phyloP scores from a whole-genome alignment of 208 protist species.

The Endotrypanum monterogeii region DNA sequence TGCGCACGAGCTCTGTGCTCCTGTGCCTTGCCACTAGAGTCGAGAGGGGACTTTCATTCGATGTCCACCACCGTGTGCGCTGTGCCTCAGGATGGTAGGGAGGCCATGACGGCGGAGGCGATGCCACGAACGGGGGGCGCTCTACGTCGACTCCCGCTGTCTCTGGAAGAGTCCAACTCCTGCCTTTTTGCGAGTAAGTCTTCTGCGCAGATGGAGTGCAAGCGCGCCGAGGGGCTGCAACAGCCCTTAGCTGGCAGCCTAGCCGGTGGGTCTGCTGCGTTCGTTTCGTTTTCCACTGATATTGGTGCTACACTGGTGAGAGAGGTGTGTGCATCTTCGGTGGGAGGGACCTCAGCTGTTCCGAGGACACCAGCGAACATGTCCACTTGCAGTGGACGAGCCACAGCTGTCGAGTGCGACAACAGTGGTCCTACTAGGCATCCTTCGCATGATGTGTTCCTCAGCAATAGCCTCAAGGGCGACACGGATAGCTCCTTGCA shows the following conservation, averaged over 20 bases:
- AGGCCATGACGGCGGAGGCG: background rate
- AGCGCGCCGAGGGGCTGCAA: background rate
- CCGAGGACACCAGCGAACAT: background rate
- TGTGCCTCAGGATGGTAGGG: background rate
- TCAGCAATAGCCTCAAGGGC: background rate
- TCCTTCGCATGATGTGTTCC: background rate
- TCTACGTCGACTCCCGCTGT: background rate
- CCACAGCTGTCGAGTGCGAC: background rate
- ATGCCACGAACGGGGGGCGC: background rate
- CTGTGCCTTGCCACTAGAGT: background rate
- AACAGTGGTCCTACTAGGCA: background rate
- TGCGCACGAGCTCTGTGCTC: background rate
- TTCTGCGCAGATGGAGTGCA: background rate
- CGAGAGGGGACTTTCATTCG: background rate
- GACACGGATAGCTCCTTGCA: background rate
- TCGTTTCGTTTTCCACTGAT: background rate
- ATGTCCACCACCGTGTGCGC: background rate
- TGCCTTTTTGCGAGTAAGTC: background rate
- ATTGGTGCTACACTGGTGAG: background rate
- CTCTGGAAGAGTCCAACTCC: constrained; percentile 8
- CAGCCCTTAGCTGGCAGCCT: background rate
- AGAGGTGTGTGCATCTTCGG: background rate
- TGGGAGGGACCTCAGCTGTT: background rate
- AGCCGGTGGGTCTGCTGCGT: background rate
- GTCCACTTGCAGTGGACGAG: background rate